phyloP scores from a whole-genome alignment of 345 rosid species.

The Brassica carinata region DNA sequence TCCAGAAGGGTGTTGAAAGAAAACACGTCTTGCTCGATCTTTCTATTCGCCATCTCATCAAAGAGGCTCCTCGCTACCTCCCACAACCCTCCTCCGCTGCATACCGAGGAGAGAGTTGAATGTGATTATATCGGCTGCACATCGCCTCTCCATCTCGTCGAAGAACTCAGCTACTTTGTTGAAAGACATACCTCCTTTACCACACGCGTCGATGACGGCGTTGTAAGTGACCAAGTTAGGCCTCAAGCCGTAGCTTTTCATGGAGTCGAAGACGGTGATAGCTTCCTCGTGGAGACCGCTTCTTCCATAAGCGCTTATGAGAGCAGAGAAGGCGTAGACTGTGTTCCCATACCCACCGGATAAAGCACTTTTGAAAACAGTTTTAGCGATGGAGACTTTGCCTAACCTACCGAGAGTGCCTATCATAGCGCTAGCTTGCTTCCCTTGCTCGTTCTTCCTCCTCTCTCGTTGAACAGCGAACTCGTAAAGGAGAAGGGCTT shows the following conservation, averaged over 20 bases:
- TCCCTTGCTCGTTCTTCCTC: conserved; percentile 77
- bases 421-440: conserved; percentile 78
- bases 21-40: conserved; percentile 75
- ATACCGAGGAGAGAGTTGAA: conserved; percentile 83
- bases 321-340: conserved; percentile 84
- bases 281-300: conserved; percentile 75
- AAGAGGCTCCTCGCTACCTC: conserved; percentile 76
- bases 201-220: conserved; percentile 92
- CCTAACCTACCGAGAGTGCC: conserved; percentile 81
- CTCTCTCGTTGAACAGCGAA: conserved; percentile 69
- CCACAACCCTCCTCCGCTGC: conserved; percentile 87
- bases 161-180: conserved; percentile 61
- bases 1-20: conserved; percentile 84
- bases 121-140: conserved; percentile 78
- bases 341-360: conserved; percentile 80
- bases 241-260: conserved; percentile 68
- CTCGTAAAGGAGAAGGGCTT: conserved; percentile 67
- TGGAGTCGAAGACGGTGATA: conserved; percentile 62
- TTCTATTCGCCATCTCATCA: conserved; percentile 74
- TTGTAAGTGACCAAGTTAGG: conserved; percentile 92
- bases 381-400: conserved; percentile 69
- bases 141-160: conserved; percentile 69
- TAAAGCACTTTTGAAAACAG: conserved; percentile 72
- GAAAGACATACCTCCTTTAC: conserved; percentile 83
- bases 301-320: conserved; percentile 84